phyloP scores from a whole-genome alignment of 139 green algal genomes.

The Zygnema cylindricum region DNA sequence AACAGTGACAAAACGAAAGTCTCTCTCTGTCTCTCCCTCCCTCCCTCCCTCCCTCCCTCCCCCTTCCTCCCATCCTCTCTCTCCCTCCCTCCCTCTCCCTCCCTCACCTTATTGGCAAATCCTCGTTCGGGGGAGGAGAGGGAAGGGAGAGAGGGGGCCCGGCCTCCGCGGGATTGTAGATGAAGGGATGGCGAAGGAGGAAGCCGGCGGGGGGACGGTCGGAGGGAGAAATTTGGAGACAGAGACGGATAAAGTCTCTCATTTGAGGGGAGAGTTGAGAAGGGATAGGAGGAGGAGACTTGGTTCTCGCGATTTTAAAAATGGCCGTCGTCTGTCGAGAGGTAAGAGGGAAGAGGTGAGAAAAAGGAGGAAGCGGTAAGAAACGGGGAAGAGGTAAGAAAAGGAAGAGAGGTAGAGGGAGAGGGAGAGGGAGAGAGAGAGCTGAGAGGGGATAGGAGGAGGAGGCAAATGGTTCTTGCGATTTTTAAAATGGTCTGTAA shows the following conservation, averaged over 20 bases:
- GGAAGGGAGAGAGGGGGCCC: neutral
- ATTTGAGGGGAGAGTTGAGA: conserved; percentile 74
- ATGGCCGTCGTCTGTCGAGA: conserved; percentile 69
- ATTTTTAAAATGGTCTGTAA: too few relatives aligned
- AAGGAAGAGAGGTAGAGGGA: neutral
- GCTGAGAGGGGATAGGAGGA: neutral
- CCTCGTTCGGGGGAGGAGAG: neutral
- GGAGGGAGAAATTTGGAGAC: conserved; percentile 71
- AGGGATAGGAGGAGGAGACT: conserved; percentile 74
- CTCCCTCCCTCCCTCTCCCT: neutral
- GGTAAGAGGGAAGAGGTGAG: neutral
- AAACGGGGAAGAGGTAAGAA: neutral
- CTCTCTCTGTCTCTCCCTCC: conserved; percentile 8
- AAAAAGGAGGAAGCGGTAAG: neutral
- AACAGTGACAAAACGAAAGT: too few relatives aligned
- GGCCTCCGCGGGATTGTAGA: neutral
- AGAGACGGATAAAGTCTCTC: conserved; percentile 89
- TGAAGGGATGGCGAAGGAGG: conserved; percentile 44
- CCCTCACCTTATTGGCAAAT: neutral
- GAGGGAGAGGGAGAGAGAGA: neutral
- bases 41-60: neutral
- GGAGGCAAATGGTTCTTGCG: too few relatives aligned
- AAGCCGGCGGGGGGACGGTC: conserved; percentile 15
- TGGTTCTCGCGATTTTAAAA: conserved; percentile 86
- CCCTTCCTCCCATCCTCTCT: neutral